Percentiles rank a stretch among this genome's conserved stretches.
phyloP scores from a whole-genome alignment of 768 basidiomycete genomes.

The Suillus weaverae region DNA sequence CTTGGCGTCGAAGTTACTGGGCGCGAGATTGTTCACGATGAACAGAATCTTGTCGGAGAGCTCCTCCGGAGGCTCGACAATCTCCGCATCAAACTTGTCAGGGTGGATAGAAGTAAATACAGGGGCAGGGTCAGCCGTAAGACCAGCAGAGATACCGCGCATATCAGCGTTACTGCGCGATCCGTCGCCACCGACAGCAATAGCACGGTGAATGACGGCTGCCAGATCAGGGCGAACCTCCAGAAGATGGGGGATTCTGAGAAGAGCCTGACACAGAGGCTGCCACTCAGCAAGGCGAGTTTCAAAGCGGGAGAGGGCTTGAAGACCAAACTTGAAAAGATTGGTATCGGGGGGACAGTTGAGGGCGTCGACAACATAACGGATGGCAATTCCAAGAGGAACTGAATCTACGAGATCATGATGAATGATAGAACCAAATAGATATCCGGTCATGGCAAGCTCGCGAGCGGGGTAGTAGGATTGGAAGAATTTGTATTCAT shows the following conservation, averaged over 20 bases:
- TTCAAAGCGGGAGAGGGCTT: slow-evolving; percentile 88
- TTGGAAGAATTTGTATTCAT: slow-evolving; percentile 99
- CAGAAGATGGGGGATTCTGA: slow-evolving; percentile 82
- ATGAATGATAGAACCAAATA: slow-evolving; percentile 96
- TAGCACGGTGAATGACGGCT: slow-evolving; percentile 65
- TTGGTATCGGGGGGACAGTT: slow-evolving; percentile 89
- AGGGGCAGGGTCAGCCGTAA: slow-evolving; percentile 44
- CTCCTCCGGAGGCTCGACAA: slow-evolving; percentile 78
- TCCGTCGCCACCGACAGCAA: slow-evolving; percentile 53
- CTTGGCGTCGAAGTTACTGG: slow-evolving; percentile 89
- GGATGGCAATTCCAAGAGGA: slow-evolving; percentile 93
- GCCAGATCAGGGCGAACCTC: slow-evolving; percentile 84
- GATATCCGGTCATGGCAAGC: slow-evolving; percentile 91
- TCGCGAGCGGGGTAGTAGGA: slow-evolving; percentile 93
- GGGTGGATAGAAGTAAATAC: slow-evolving; percentile 80
- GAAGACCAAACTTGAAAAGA: slow-evolving; percentile 92
- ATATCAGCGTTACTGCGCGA: slow-evolving; percentile 39
- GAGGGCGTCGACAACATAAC: slow-evolving; percentile 93
- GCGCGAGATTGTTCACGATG: slow-evolving; percentile 97
- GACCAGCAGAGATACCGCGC: slow-evolving; percentile 37
- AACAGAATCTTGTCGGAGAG: slow-evolving; percentile 92
- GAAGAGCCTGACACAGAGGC: slow-evolving; percentile 84
- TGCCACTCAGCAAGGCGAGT: slow-evolving; percentile 88
- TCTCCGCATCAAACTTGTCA: slow-evolving; percentile 60
- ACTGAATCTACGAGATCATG: slow-evolving; percentile 91